These are phyloP conservation scores for Chytriomyces confervae DNA, from an alignment of 192 early-diverging fungal species.

Conservation along the genomic window DNA sequence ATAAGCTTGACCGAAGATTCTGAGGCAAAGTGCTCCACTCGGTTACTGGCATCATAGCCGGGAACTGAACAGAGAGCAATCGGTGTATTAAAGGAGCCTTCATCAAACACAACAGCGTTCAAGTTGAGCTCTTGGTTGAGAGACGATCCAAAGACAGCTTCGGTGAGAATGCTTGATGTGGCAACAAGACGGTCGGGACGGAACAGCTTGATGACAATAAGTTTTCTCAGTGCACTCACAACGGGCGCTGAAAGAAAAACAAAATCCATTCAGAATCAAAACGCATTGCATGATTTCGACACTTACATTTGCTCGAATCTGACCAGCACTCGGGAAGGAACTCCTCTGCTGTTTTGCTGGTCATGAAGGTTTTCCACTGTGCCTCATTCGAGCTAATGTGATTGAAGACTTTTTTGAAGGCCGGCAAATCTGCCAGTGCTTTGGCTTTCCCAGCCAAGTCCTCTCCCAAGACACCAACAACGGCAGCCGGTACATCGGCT, in stretches of 20 bases:
- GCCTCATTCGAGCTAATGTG: slow-evolving; percentile 40
- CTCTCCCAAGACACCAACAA: slow-evolving; percentile 38
- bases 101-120: slow-evolving; percentile 69
- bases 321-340: slow-evolving; percentile 45
- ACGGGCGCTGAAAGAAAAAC: slow-evolving; percentile 42
- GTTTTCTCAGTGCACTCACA: slow-evolving; percentile 69
- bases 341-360: slow-evolving; percentile 40
- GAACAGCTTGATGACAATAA: slow-evolving; percentile 83
- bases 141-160: slow-evolving; percentile 68
- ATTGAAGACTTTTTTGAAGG: slow-evolving; percentile 36
- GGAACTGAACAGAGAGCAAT: slow-evolving; percentile 90
- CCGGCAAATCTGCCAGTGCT: slow-evolving; percentile 23
- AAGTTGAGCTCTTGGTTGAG: slow-evolving; percentile 74
- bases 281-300: background rate
- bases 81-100: slow-evolving; percentile 76
- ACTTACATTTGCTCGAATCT: slow-evolving; percentile 25
- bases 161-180: slow-evolving; percentile 72
- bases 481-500: background rate
- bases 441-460: slow-evolving; percentile 35
- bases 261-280: slow-evolving; percentile 13
- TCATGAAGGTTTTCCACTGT: slow-evolving; percentile 48
- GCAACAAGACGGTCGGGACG: slow-evolving; percentile 87
- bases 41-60: slow-evolving; percentile 95
- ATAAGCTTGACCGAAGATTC: slow-evolving; percentile 64
- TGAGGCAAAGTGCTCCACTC: slow-evolving; percentile 87